Evolutionary conservation across 2,329 filamentous ascomycete genomes (phyloP).

Genomic region (Bipolaris cookei): DNA sequence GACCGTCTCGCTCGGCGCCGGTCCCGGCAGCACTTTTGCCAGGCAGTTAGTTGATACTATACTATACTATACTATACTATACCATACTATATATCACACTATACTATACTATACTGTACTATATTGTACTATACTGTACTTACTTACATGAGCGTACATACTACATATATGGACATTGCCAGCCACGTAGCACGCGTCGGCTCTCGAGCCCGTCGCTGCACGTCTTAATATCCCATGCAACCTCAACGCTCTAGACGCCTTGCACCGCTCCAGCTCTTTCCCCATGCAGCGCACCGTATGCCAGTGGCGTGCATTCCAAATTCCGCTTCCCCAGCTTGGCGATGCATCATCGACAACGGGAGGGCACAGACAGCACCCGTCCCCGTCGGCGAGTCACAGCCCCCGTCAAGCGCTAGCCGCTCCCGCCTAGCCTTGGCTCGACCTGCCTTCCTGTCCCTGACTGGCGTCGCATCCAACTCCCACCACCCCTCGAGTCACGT

Average conservation of each 20-base stretch:
- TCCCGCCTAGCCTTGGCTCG: slow-evolving; percentile 1
- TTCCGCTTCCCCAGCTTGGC: slow-evolving; percentile 27
- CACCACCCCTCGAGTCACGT: background rate
- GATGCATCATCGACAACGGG: slow-evolving; percentile 19
- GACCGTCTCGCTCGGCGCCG: background rate
- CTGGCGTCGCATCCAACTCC: slow-evolving; percentile 2
- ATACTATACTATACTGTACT: too few relatives aligned
- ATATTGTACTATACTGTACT: too few relatives aligned
- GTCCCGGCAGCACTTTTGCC: too few relatives aligned
- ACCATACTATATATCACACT: too few relatives aligned
- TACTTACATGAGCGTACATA: too few relatives aligned
- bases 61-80: too few relatives aligned
- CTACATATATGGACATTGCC: background rate
- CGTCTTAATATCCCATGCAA: slow-evolving; percentile 14
- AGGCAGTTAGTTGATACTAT: too few relatives aligned
- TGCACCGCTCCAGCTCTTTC: slow-evolving; percentile 8
- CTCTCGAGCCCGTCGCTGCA: slow-evolving; percentile 1
- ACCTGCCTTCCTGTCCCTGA: background rate
- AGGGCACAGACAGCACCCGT: slow-evolving; percentile 19
- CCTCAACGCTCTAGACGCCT: slow-evolving; percentile 6
- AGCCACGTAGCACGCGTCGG: slow-evolving; percentile 21
- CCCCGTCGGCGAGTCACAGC: slow-evolving; percentile 9
- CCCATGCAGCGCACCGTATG: slow-evolving; percentile 2
- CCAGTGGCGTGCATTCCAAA: background rate
- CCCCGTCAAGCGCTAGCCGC: slow-evolving; percentile 11